Percentiles rank a stretch among this genome's conserved stretches.
Evolutionary conservation across 345 rosid genomes (phyloP).

Genomic region (Hibiscus mutabilis): DNA sequence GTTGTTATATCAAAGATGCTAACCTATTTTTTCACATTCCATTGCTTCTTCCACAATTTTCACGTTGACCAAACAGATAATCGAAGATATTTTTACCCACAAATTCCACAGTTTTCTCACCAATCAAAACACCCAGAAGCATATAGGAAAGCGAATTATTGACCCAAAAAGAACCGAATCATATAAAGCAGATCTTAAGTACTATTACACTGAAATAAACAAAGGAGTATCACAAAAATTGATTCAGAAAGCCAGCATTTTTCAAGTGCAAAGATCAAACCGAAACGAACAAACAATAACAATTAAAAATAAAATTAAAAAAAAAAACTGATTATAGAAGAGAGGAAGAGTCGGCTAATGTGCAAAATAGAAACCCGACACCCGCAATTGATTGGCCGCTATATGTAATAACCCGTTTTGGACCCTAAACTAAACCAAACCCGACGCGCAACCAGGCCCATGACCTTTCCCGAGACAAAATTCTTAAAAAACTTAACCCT

Average conservation of each 20-base stretch:
- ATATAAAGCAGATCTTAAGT: not conserved
- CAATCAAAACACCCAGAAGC: not conserved
- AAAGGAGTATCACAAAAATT: not conserved
- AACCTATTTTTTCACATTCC: not conserved
- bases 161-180: not conserved
- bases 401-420: no score
- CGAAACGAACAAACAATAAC: not conserved
- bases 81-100: not conserved
- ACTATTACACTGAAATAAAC: not conserved
- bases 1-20: not conserved
- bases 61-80: not conserved
- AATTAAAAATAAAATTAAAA: not conserved
- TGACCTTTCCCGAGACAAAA: no score
- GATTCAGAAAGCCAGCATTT: not conserved
- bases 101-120: not conserved
- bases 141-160: not conserved
- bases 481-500: no score
- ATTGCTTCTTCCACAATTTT: not conserved
- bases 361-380: constrained; percentile 12
- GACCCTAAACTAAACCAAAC: no score
- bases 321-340: not conserved
- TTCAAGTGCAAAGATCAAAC: not conserved
- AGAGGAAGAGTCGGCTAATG: constrained; percentile 9
- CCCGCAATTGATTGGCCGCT: not conserved
- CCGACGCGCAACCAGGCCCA: no score